These are phyloP conservation scores for Castanea mollissima DNA, from an alignment of 306 rosid genomes.

Conservation along the genomic window DNA sequence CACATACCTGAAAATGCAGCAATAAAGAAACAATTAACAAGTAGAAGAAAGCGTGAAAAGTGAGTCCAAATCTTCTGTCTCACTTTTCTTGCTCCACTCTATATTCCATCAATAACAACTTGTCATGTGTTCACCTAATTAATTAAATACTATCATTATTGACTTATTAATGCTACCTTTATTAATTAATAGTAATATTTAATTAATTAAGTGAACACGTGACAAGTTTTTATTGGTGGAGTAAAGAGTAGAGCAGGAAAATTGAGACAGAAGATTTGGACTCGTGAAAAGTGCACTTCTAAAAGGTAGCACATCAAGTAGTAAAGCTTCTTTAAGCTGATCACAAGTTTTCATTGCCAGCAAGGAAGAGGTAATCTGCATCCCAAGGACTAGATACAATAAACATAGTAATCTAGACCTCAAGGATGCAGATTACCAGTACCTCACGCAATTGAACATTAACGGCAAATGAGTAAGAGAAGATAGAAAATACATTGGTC, in stretches of 20 bases:
- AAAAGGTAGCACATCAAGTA: neutral
- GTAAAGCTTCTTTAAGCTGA: neutral
- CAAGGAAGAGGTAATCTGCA: slow-evolving; percentile 50
- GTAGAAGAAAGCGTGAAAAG: neutral
- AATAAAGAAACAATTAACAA: neutral
- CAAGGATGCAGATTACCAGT: slow-evolving; percentile 66
- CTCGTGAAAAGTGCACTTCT: neutral
- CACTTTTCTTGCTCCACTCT: too few species aligned
- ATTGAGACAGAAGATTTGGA: too few species aligned
- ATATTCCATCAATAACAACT: too few species aligned
- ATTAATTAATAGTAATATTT: too few species aligned
- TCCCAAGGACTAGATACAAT: slow-evolving; percentile 48
- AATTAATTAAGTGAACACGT: too few species aligned
- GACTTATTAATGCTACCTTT: too few species aligned
- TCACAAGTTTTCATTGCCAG: slow-evolving; percentile 10
- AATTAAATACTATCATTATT: too few species aligned
- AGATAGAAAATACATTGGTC: neutral
- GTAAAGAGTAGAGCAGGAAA: too few species aligned
- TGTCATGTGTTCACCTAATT: too few species aligned
- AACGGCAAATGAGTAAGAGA: neutral
- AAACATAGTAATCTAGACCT: slow-evolving; percentile 55
- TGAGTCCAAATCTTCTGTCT: neutral
- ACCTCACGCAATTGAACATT: slow-evolving; percentile 34
- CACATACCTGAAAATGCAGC: slow-evolving; percentile 12
- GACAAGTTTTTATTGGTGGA: too few species aligned